A percentile compares a stretch with the other conserved stretches of the same genome.
Conservation (phyloP, 805 yeast genomes). For the Schwanniomyces occidentalis region DNA sequence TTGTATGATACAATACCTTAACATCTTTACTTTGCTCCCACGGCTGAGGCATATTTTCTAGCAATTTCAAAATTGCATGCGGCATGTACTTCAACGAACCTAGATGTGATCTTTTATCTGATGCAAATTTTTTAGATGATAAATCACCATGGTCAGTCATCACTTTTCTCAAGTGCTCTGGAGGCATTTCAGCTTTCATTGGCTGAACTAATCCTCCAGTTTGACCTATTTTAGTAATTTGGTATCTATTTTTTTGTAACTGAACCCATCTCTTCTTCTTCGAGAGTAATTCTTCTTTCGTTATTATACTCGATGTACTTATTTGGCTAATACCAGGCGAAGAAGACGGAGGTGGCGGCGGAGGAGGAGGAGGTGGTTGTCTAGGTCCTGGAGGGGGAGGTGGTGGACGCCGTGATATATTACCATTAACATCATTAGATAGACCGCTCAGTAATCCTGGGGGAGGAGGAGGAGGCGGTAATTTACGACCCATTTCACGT, state of each 20-base stretch:
- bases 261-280: conserved; percentile 61
- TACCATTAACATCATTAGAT: neutral
- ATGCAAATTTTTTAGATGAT: conserved; percentile 72
- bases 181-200: conserved; percentile 82
- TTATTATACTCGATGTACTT: too few relatives aligned
- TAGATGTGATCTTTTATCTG: conserved; percentile 82
- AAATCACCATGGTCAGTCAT: conserved; percentile 83
- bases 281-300: conserved; percentile 32
- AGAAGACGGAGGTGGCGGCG: too few relatives aligned
- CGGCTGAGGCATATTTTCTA: conserved; percentile 98
- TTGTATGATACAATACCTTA: conserved; percentile 80
- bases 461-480: conserved; percentile 32
- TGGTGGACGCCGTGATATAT: conserved; percentile 4
- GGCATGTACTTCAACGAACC: conserved; percentile 96
- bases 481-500: conserved; percentile 18
- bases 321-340: too few relatives aligned
- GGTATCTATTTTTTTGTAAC: conserved; percentile 58
- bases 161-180: conserved; percentile 86
- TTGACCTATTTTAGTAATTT: conserved; percentile 17
- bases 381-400: conserved; percentile 26
- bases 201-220: conserved; percentile 54
- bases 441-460: conserved; percentile 15
- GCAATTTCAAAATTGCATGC: conserved; percentile 82
- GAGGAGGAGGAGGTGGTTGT: conserved; percentile 13
- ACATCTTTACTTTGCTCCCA: conserved; percentile 92